These are phyloP conservation scores for Penicillium goetzii DNA, from an alignment of 495 filamentous ascomycete species.

Conservation along the genomic window DNA sequence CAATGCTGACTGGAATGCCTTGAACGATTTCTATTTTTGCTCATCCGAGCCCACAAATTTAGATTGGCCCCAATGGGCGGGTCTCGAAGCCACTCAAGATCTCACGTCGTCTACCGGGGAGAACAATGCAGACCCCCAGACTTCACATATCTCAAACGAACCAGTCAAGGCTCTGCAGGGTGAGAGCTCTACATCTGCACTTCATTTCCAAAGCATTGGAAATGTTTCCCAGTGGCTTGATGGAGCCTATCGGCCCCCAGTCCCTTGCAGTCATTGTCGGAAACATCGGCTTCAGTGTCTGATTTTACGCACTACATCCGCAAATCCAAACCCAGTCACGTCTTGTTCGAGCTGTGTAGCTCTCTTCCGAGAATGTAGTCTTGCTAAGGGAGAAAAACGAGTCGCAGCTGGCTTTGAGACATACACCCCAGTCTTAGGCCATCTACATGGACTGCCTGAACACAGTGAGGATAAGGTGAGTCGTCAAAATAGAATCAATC, in stretches of 20 bases:
- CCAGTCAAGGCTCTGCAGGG: background rate
- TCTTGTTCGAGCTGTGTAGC: constrained; percentile 78
- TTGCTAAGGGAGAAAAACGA: constrained; percentile 54
- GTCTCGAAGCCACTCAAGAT: constrained; percentile 6
- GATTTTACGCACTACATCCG: constrained; percentile 47
- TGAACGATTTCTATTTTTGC: constrained; percentile 26
- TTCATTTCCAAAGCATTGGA: constrained; percentile 16
- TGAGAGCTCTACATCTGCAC: background rate
- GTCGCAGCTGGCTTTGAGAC: constrained; percentile 51
- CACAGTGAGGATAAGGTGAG: constrained; percentile 31
- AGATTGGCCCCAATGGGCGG: constrained; percentile 21
- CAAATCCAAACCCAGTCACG: constrained; percentile 58
- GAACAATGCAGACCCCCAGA: background rate
- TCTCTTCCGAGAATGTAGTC: constrained; percentile 73
- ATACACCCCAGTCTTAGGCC: constrained; percentile 44
- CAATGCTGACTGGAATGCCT: constrained; percentile 11
- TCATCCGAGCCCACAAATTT: constrained; percentile 16
- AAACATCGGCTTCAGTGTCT: constrained; percentile 49
- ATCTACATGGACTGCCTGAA: constrained; percentile 48
- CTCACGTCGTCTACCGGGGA: background rate
- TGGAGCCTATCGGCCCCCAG: constrained; percentile 44
- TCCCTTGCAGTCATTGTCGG: constrained; percentile 49
- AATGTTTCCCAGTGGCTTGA: constrained; percentile 48
- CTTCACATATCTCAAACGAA: background rate
- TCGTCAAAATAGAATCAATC: background rate